Base-by-base conservation (phyloP, 495 filamentous ascomycete genomes). In the Penicillium lagena region DNA sequence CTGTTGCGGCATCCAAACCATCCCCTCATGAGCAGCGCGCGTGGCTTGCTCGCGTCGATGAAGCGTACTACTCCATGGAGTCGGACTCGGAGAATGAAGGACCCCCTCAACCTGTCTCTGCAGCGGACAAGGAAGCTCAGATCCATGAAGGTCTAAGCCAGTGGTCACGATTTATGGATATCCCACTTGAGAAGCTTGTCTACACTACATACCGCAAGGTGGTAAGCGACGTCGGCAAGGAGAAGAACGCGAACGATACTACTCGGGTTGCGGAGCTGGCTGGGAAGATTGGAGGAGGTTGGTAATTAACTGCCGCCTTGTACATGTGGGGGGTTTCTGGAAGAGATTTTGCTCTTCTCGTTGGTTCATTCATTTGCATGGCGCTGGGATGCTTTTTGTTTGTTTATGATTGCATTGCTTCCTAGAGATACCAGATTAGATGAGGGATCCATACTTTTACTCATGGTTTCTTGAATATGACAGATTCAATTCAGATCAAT, bases 211-310 rank as follows among this genome's bases (percentile, higher is more conserved):
- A 90, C 63, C 80, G 93, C 38, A 81, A 85, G 64, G 91, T 98
- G 3, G 85, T 95, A 52, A 96, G 95, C 63, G 90, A 96, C 65
- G 87, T 98, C 9, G 91, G 91, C 35, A 94, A 93, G 63, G 72
- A 79, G 36, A 73, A 81, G 53, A 54, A 56, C 52, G 49, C 54
- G 9, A 59, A 61, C 33, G 84, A 86, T 60, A 86, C 87, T n/a
- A 81, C 89, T 46, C 79, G 84, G 42, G 90, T 93, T 12, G 83
- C 88, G 37, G 89, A 94, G 56, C 71, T 98, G 55, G 94, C 93
- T 15, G 85, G 88, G 39, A 95, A 90, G 70, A 87, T 90, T 35
- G 93, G 90, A 40, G 91, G 93, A 37, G 93, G 93, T 9, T 98
- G 93, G 93, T 97, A 77, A 60, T 22, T 22, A 6, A 3, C 4